Evolutionary conservation across 441 rosid genomes (phyloP), one percentile per base, ranked within the genome.

Genomic region (Gossypium davidsonii): DNA sequence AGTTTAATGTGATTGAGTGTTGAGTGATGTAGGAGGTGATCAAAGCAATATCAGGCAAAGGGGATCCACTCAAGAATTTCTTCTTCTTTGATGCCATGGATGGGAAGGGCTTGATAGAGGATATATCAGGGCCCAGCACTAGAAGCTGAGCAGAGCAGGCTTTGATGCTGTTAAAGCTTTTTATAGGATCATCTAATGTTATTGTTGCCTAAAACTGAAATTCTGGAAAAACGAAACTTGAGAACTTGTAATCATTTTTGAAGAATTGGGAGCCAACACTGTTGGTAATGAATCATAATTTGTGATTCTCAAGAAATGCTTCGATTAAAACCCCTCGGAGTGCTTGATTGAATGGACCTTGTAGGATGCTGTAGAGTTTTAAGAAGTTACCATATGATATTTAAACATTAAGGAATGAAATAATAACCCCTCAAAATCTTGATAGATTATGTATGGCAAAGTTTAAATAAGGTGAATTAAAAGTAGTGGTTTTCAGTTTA

Each of bases 41-140:
- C 73, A 92, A 94, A 83, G 92, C 86, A 6, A 83, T 94, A 79
- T 94, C 98, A 0, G 90, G 96, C 62, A 92, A 94, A 81, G 97
- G 97, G 52, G 94, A 85, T 71, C 97, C 97, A 1, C 79, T 90
- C 70, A 86, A 90, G 84, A 89, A 87, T 77, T 89, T 90, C 78
- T 86, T 90, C 81, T 87, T 78, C 81, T 89, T 82, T 71, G 93
- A 89, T 73, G 84, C 81, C 18, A 75, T 78, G 73, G 83, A 85
- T 49, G 87, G 87, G 21, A 85, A 83, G 80, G 85, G 89, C 39
- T 66, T 92, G 31, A 83, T 90, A 17, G 96, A 92, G 73, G 93
- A 94, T 78, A 79, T 92, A 83, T 80, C 92, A n/a, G 79, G 61
- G 15, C 34, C 34, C 6, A 23, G 15, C 17, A 21, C 71, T 1